Evolutionary conservation across 805 yeast genomes (phyloP).

Genomic region (Jamesozyma lodderae): DNA sequence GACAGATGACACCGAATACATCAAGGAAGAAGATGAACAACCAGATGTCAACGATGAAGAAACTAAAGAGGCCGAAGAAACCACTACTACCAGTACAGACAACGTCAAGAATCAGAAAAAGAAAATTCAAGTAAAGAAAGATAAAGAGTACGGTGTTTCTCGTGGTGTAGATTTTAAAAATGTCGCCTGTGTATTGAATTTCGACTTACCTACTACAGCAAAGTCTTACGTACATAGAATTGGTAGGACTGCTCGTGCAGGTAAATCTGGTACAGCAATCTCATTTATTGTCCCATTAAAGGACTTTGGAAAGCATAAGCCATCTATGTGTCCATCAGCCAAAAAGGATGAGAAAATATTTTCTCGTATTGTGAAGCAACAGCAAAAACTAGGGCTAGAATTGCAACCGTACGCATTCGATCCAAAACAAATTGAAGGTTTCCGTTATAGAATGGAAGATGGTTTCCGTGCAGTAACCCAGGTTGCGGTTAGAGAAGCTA

Average conservation of each 20-base stretch:
- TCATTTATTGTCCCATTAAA: slow-evolving; percentile 81
- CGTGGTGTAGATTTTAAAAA: slow-evolving; percentile 95
- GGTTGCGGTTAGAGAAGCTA: slow-evolving; percentile 84
- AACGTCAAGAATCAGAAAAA: slow-evolving; percentile 20
- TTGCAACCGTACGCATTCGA: slow-evolving; percentile 85
- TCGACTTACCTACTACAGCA: slow-evolving; percentile 85
- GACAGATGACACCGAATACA: slow-evolving; percentile 76
- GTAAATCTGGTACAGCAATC: slow-evolving; percentile 87
- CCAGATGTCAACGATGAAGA: slow-evolving; percentile 13
- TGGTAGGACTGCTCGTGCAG: slow-evolving; percentile 97
- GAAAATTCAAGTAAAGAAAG: slow-evolving; percentile 33
- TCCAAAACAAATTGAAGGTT: slow-evolving; percentile 84
- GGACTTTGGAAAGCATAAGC: slow-evolving; percentile 83
- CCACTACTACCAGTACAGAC: slow-evolving; percentile 12
- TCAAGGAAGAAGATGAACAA: slow-evolving; percentile 41
- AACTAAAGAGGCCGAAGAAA: slow-evolving; percentile 6
- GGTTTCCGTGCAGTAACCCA: slow-evolving; percentile 92
- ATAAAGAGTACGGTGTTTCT: slow-evolving; percentile 84
- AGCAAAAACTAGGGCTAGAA: slow-evolving; percentile 61
- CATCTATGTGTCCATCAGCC: slow-evolving; percentile 60
- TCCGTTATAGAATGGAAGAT: slow-evolving; percentile 93
- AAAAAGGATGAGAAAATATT: slow-evolving; percentile 82
- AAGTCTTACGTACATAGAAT: slow-evolving; percentile 86
- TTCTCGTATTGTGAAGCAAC: slow-evolving; percentile 66
- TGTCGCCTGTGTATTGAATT: slow-evolving; percentile 93